Base-by-base conservation (phyloP, 202 grass and related monocot genomes). In the Bolboschoenoplectus hybrid region DNA sequence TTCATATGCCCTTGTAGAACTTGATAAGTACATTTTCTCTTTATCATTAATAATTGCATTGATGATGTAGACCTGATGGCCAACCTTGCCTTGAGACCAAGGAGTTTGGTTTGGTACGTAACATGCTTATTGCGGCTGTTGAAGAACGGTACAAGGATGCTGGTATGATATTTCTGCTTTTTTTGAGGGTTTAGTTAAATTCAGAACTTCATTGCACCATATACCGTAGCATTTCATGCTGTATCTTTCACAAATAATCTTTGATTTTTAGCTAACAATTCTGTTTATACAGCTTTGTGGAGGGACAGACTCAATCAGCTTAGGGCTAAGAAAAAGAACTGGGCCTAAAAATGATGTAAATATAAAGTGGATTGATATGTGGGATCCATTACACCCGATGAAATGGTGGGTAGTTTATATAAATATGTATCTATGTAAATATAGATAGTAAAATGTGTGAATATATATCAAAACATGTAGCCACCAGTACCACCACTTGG, bases 61-160 rank as follows among this genome's bases (percentile, higher is more conserved):
- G 17, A 85, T 63, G 38, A 67, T 41, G 57, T 32, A 94, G 94
- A 90, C 91, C 95, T 85, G 92, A 97, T 80, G 95, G 91, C 70
- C 87, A 97, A 61, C 85, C 85, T 46, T 95, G 92, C 9, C 36
- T 89, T 3, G 95, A 97, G 67, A 84, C 89, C 38, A 85, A 89
- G 85, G 95, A 97, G 81, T 97, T 97, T 51, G 87, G 72, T 61
- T 91, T 97, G 81, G 77, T 97, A 38, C 80, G 85, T 5, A 95
- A 97, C 87, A 97, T 97, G 95, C 84, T 92, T 43, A 86, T 89
- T 63, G 95, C 95, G 47, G 93, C 91, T 74, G 81, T 91, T 55
- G 95, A 97, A 91, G 95, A 97, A 86, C 88, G 92, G 81, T 97
- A 97, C 89, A 97, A 86, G 74, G 92, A 95, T 87, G 95, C 95